A percentile compares a stretch with the other conserved stretches of the same genome.
These are phyloP conservation scores for Vishniacozyma victoriae DNA, from an alignment of 768 basidiomycete genomes.

Conservation along the genomic window DNA sequence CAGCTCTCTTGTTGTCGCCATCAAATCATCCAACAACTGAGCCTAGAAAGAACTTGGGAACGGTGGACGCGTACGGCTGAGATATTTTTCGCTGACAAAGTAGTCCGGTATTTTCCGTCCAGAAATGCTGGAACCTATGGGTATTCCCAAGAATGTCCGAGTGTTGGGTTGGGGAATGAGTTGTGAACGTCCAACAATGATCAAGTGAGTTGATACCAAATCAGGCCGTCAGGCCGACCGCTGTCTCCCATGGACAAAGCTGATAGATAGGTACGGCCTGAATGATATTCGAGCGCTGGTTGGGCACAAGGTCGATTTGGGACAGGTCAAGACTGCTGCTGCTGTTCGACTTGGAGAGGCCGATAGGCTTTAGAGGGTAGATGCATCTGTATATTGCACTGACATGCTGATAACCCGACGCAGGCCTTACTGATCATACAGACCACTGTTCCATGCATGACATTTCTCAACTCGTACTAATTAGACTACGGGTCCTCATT, in stretches of 20 bases:
- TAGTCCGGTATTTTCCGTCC: conserved; percentile 96
- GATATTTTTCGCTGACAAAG: neutral
- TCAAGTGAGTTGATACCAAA: conserved; percentile 62
- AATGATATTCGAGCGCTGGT: conserved; percentile 94
- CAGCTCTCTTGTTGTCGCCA: neutral
- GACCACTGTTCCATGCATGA: too few species aligned
- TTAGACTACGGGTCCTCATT: too few species aligned
- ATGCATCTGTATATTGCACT: too few species aligned
- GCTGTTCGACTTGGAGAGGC: conserved; percentile 77
- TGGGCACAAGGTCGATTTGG: conserved; percentile 92
- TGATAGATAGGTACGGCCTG: conserved; percentile 74
- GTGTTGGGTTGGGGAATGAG: conserved; percentile 96
- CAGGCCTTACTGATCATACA: too few species aligned
- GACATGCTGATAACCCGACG: too few species aligned
- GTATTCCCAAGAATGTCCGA: conserved; percentile 89
- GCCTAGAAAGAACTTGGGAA: too few species aligned
- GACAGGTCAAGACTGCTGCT: conserved; percentile 76
- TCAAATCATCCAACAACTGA: too few species aligned
- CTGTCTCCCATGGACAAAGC: too few species aligned
- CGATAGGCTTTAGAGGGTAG: too few species aligned
- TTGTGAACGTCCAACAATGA: conserved; percentile 96
- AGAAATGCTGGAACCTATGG: conserved; percentile 99
- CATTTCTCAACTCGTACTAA: too few species aligned
- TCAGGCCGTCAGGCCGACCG: neutral
- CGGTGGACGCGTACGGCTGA: too few species aligned